Evolutionary conservation across 2,329 filamentous ascomycete species (phyloP), one percentile per base, ranked within the genome.

Genomic region (Talaromyces sp.): DNA sequence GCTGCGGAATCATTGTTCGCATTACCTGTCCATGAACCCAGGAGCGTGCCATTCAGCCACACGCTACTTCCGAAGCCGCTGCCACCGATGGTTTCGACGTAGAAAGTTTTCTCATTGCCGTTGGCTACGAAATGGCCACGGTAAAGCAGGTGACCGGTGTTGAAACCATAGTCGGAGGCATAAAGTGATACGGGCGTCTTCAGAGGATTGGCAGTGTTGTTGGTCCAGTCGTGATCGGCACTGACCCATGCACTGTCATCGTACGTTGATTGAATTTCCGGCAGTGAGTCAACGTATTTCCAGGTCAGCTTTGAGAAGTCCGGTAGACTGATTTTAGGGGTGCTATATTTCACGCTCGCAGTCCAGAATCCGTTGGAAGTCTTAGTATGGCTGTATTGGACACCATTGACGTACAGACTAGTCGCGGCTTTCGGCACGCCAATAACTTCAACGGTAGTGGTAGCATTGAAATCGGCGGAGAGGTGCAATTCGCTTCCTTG

Each of bases 141-240:
- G 79, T 86, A 93, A 58, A 93, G 70, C 0, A 93, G 80, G 1
- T 85, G 85, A 2, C 91, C 90, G 0, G 87, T 83, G 73, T 91
- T 83, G 76, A 88, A 93, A 27, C 90, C 90, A 71, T 93, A 93
- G 75, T 93, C 91, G 17, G 85, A 85, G 0, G 83, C 83, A 71
- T 89, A 91, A 0, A 93, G 83, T 0, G 86, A 88, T 0, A 85
- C 87, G 0, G 89, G 87, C 0, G 91, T 93, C 0, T 80, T 83
- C 1, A 89, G 77, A 1, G 83, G 78, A 25, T 77, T 72, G 19
- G 81, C 78, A 0, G 84, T 86, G 74, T 92, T 92, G 72, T 85
- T 85, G 1, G 87, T 88, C 2, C 81, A 82, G 1, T 78, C 80
- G 5, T 86, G 79, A 67, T 88, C 78, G 0, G 90, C 91, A 0